These are phyloP conservation scores for Stylosanthes scabra DNA, from an alignment of 331 rosid species.

Conservation along the genomic window DNA sequence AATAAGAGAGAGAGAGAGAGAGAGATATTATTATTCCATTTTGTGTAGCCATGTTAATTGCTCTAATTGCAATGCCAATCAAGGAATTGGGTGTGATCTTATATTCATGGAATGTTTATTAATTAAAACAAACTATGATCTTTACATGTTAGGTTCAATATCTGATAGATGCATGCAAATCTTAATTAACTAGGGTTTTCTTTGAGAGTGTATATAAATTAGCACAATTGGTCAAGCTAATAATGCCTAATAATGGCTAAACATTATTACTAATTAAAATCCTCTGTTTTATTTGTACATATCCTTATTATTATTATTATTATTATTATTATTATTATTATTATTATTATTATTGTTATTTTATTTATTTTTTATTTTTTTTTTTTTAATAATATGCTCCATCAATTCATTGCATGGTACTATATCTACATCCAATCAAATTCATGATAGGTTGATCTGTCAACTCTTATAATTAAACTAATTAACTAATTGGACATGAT, in stretches of 20 bases:
- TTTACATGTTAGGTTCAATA: not conserved
- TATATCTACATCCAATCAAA: constrained; percentile 6
- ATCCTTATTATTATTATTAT: not conserved
- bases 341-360: too few species aligned
- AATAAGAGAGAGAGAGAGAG: too few species aligned
- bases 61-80: not conserved
- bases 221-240: not conserved
- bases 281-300: not conserved
- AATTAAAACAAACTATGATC: not conserved
- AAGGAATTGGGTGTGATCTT: not conserved
- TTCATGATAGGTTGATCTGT: not conserved
- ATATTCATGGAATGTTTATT: not conserved
- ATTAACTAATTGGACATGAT: constrained; percentile 11
- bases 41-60: not conserved
- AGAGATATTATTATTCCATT: not conserved
- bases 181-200: not conserved
- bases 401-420: constrained; percentile 1
- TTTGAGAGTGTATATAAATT: not conserved
- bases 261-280: not conserved
- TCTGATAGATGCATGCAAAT: not conserved
- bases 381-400: too few species aligned
- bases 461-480: not conserved
- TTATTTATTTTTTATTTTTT: too few species aligned
- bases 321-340: too few species aligned
- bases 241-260: not conserved